Conservation (phyloP, 805 yeast genomes). For the Schizosaccharomyces cryophilus region DNA sequence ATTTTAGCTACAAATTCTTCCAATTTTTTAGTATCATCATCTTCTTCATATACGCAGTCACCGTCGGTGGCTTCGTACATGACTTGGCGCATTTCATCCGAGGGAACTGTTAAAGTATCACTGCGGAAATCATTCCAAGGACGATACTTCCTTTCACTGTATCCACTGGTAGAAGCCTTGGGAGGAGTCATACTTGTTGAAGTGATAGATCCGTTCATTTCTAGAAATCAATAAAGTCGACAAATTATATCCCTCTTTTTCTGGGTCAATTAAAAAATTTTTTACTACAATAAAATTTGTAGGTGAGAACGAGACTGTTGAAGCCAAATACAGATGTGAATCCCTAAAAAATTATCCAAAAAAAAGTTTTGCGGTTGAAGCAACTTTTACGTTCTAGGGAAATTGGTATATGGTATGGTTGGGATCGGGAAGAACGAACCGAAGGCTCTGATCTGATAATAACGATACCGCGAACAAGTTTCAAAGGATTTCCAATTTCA, state of each 20-base stretch:
- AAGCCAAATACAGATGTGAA: neutral
- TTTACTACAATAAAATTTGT: neutral
- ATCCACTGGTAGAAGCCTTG: neutral
- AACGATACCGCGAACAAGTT: too few species aligned
- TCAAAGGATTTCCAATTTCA: too few species aligned
- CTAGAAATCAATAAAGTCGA: neutral
- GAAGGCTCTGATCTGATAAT: too few species aligned
- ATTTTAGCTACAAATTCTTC: conserved; percentile 40
- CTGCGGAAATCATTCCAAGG: conserved; percentile 3
- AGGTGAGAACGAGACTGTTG: neutral
- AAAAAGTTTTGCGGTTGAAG: neutral
- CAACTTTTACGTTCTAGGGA: neutral
- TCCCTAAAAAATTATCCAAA: neutral
- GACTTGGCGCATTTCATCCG: conserved; percentile 43
- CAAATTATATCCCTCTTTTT: neutral
- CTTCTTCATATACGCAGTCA: conserved; percentile 78
- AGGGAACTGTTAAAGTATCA: conserved; percentile 82
- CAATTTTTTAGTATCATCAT: conserved; percentile 36
- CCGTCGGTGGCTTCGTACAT: conserved; percentile 38
- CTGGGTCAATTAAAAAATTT: neutral
- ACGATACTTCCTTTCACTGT: neutral
- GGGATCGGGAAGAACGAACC: too few species aligned
- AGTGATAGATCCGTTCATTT: neutral
- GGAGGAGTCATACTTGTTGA: neutral
- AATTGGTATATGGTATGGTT: too few species aligned